Evolutionary conservation across 805 yeast species (phyloP), one percentile per base, ranked within the genome.

Genomic region (Saccharomycopsis fermentans): DNA sequence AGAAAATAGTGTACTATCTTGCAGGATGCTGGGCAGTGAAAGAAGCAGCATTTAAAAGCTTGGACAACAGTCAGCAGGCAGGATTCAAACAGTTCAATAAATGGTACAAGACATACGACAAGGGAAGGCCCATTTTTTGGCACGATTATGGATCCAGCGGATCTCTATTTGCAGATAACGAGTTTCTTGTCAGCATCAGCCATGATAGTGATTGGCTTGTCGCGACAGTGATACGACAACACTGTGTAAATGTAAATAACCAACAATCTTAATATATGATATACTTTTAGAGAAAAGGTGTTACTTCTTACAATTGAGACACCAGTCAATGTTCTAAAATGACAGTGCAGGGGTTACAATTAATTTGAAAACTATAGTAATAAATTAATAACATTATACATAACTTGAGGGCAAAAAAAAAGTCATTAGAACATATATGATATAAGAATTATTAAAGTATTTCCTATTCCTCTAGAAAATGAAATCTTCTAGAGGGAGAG

Each of bases 21-120:
- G 59, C 59, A 11, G 60, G 58, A 6, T 57, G 57, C 12, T 87
- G 95, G 95, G 84, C 90, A 9, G 72, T 80, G 8, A 87, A 87
- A 63, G 95, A 87, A 65, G 91, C 94, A 0, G 65, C 86, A 8
- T 87, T 73, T 68, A 87, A 87, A 68, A 74, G 84, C 0, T 68
- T 87, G 58, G 79, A 76, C 53, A 55, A 64, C 1, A 62, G 61
- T 2, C 80, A 78, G 43, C 94, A 87, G 67, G 55, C 55, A n/a
- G 6, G 6, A 1, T 86, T 86, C 65, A 67, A 6, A 16, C 50
- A 66, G 29, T 85, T 87, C 73, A 76, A 72, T 6, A 68, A 80
- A 3, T 87, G 94, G 90, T 81, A 73, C 65, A 77, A 82, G 50
- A 52, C 50, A 11, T 73, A 75, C 55, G 72, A 70, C 54, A 58